These are phyloP conservation scores for Linnemannia schmuckeri DNA, from an alignment of 192 early-diverging fungal species.

Conservation along the genomic window DNA sequence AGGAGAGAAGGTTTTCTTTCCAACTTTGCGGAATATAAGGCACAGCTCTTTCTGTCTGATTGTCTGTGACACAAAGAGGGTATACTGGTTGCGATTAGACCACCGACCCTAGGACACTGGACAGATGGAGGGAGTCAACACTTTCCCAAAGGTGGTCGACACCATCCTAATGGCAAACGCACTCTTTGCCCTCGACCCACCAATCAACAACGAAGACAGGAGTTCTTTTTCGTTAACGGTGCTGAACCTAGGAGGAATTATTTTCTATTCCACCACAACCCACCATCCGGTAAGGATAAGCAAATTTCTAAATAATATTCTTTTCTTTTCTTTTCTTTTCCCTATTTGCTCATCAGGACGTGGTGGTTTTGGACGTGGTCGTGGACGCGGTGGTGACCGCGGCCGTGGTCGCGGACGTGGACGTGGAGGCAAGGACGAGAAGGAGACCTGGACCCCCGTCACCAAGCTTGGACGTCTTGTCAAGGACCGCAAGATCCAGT, in stretches of 20 bases:
- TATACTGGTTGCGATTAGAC: neutral
- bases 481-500: slow-evolving; percentile 96
- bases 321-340: neutral
- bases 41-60: neutral
- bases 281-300: neutral
- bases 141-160: neutral
- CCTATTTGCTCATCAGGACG: slow-evolving; percentile 62
- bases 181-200: neutral
- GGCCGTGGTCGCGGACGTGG: slow-evolving; percentile 79
- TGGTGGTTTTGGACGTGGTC: slow-evolving; percentile 82
- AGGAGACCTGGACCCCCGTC: slow-evolving; percentile 76
- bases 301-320: neutral
- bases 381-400: slow-evolving; percentile 79
- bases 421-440: slow-evolving; percentile 80
- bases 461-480: slow-evolving; percentile 99
- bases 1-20: neutral
- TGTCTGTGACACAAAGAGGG: slow-evolving; percentile 3
- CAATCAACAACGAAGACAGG: neutral
- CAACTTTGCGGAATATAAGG: neutral
- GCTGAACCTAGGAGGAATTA: neutral
- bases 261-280: neutral
- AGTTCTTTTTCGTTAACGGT: neutral
- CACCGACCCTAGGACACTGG: neutral
- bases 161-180: neutral
- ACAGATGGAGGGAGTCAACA: neutral